phyloP scores from a whole-genome alignment of 208 protist species.

The Endotrypanum monterogeii region DNA sequence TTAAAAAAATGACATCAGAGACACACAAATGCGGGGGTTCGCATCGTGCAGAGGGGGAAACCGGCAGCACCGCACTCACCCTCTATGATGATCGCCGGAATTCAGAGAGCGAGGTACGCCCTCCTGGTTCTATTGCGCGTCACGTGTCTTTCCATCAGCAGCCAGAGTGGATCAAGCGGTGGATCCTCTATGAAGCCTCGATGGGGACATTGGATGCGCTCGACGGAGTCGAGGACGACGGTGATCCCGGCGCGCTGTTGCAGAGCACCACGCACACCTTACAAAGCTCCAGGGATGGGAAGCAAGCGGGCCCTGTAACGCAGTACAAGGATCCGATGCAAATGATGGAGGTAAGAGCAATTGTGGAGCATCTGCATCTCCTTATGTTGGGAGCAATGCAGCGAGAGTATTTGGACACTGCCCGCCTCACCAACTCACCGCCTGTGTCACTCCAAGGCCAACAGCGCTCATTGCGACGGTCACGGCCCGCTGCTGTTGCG shows the following conservation, averaged over 20 bases:
- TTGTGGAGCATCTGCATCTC: constrained; percentile 39
- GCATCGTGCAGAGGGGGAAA: neutral
- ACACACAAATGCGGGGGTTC: neutral
- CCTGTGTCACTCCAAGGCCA: neutral
- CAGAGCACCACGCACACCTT: neutral
- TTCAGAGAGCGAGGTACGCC: constrained; percentile 3
- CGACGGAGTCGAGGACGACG: constrained; percentile 29
- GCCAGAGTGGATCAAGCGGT: constrained; percentile 80
- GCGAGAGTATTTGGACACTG: neutral
- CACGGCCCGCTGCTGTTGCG: neutral
- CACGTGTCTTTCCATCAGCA: constrained; percentile 30
- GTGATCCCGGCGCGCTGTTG: neutral
- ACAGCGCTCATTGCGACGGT: neutral
- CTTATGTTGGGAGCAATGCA: constrained; percentile 31
- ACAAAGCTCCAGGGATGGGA: neutral
- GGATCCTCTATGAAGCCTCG: constrained; percentile 85
- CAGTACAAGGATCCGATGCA: constrained; percentile 9
- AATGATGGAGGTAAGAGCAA: constrained; percentile 20
- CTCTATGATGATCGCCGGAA: neutral
- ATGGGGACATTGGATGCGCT: constrained; percentile 83
- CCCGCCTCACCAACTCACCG: neutral
- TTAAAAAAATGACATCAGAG: no score
- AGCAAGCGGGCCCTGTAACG: neutral
- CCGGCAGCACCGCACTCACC: neutral
- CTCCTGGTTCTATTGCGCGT: constrained; percentile 20